Evolutionary conservation across 306 rosid genomes (phyloP), one percentile per base, ranked within the genome.

Genomic region (Castanopsis chinensis): DNA sequence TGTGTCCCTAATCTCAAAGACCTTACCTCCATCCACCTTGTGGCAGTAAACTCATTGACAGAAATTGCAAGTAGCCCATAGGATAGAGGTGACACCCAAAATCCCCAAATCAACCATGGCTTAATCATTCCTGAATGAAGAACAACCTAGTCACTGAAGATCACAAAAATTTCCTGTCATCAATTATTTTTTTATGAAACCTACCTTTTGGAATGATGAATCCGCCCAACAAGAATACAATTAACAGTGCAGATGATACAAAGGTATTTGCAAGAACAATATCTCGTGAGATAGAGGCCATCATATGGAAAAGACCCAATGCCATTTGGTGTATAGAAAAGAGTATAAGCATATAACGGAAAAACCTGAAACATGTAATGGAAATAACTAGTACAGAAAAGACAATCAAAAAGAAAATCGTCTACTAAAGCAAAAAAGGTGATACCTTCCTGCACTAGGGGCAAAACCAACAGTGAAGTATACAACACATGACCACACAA

Each of bases 61-160:
- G 95, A 81, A 23, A 90, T 80, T 53, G 98, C 97, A 17, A 87
- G 86, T 67, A 90, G 97, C 45, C 90, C 98, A 78, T 90, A 92
- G 68, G 93, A 79, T 51, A 93, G 91, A 28, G 98, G 98, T 20
- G 98, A 93, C 79, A 93, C 3, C 95, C 97, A 93, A 81, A 85
- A 91, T 27, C 88, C 97, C 98, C 98, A 91, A 63, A 76, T 54
- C 96, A 92, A 92, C 98, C 98, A 93, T 43, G 95, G 90, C 85
- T 90, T 89, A 56, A 93, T 86, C 88, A 86, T 83, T 45, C 54
- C 98, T 93, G 88, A 69, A 80, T 76, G 28, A 83, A 67, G 71
- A 79, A 77, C 75, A 81, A 21, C 72, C 45, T 71, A 59, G 70
- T 76, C 60, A 76, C n/a, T 71, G 67, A 61, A 27, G 58, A 51